Evolutionary conservation across 176 grass and related monocot species (phyloP).

Genomic region (Musa beccarii): DNA sequence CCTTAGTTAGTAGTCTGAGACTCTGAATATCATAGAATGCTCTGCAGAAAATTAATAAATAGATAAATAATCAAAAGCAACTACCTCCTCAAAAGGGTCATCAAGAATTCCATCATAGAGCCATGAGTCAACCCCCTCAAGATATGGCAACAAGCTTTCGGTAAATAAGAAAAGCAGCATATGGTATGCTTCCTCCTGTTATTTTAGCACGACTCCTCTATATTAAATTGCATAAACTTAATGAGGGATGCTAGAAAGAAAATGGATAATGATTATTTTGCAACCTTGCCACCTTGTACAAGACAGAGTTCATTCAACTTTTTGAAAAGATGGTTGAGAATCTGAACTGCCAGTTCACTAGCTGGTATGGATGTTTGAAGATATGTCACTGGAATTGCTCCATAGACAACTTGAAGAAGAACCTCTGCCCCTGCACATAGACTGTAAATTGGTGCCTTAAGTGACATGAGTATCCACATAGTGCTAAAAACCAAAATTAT

Average conservation of each 20-base stretch:
- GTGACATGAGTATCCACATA: neutral
- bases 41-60: neutral
- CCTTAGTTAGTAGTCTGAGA: neutral
- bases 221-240: slow-evolving; percentile 1
- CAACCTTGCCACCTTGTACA: slow-evolving; percentile 85
- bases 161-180: slow-evolving; percentile 74
- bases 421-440: slow-evolving; percentile 69
- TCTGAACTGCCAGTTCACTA: slow-evolving; percentile 60
- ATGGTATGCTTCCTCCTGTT: slow-evolving; percentile 65
- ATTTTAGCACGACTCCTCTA: slow-evolving; percentile 23
- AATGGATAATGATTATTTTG: slow-evolving; percentile 20
- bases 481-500: neutral
- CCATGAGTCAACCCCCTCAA: slow-evolving; percentile 86
- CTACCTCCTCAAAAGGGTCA: slow-evolving; percentile 92
- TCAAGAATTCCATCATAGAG: slow-evolving; percentile 95
- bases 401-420: slow-evolving; percentile 54
- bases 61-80: slow-evolving; percentile 1
- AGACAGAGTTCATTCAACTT: slow-evolving; percentile 83
- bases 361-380: slow-evolving; percentile 29
- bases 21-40: neutral
- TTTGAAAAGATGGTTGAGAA: slow-evolving; percentile 63
- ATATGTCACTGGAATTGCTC: slow-evolving; percentile 52
- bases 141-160: slow-evolving; percentile 81
- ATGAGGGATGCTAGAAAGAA: slow-evolving; percentile 4
- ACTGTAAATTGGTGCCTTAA: slow-evolving; percentile 30